Evolutionary conservation across 331 rosid genomes (phyloP).

Genomic region (Prunus yedoensis): DNA sequence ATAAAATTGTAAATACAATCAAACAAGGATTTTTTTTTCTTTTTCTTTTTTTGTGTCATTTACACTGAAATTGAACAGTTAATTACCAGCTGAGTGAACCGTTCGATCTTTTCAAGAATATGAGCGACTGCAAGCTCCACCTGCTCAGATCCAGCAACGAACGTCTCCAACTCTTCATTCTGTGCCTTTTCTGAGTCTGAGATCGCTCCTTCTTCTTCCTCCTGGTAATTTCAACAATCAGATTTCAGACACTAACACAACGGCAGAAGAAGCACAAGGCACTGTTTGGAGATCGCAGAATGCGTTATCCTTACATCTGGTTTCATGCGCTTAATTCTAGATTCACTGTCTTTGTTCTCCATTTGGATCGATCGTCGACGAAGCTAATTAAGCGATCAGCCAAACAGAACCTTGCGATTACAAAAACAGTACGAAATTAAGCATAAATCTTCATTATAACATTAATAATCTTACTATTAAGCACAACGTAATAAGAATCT

Average conservation of each 20-base stretch:
- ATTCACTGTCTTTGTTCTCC: constrained; percentile 38
- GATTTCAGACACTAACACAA: background rate
- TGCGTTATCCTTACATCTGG: constrained; percentile 31
- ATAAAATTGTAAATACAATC: background rate
- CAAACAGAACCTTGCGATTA: background rate
- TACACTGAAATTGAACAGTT: background rate
- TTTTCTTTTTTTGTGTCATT: background rate
- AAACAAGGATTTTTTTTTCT: background rate
- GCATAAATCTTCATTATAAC: background rate
- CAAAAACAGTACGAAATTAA: background rate
- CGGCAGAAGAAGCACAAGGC: background rate
- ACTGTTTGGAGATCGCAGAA: background rate
- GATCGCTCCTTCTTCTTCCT: constrained; percentile 37
- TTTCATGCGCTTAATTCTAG: constrained; percentile 57
- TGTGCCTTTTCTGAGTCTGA: constrained; percentile 35
- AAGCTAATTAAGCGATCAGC: background rate
- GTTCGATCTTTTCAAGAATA: constrained; percentile 63
- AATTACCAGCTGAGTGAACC: constrained; percentile 72
- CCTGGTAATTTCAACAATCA: constrained; percentile 18
- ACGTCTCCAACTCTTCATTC: constrained; percentile 42
- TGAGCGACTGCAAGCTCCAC: constrained; percentile 61
- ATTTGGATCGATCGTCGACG: constrained; percentile 32
- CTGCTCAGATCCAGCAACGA: constrained; percentile 55
- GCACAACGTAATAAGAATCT: background rate
- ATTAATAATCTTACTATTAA: background rate